Evolutionary conservation across 2,329 filamentous ascomycete species (phyloP).

Genomic region (Neurospora sp.): DNA sequence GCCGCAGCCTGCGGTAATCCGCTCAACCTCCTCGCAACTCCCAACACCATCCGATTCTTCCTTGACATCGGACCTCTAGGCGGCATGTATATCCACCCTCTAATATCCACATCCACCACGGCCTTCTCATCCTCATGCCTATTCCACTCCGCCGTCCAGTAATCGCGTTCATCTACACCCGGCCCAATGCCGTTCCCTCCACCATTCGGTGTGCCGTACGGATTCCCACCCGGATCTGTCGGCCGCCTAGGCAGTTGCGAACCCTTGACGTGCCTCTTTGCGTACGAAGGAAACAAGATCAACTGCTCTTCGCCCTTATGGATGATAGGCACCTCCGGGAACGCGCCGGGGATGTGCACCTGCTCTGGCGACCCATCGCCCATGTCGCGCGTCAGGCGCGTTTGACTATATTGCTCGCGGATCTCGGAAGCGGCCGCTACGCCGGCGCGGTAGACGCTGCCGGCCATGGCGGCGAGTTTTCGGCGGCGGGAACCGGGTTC

Average conservation of each 20-base stretch:
- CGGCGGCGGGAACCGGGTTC: conserved; percentile 65
- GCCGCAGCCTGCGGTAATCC: conserved; percentile 64
- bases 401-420: conserved; percentile 48
- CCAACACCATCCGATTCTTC: conserved; percentile 78
- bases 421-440: conserved; percentile 49
- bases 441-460: conserved; percentile 45
- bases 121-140: conserved; percentile 72
- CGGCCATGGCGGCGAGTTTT: conserved; percentile 60
- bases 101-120: conserved; percentile 85
- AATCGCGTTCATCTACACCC: conserved; percentile 53
- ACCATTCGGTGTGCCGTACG: neutral
- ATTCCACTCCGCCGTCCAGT: conserved; percentile 72
- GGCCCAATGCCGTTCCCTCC: conserved; percentile 21
- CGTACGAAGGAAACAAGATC: conserved; percentile 91
- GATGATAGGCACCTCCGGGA: conserved; percentile 75
- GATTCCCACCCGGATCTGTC: neutral
- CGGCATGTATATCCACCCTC: conserved; percentile 90
- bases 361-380: conserved; percentile 16
- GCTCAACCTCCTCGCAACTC: conserved; percentile 76
- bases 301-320: conserved; percentile 79
- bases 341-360: conserved; percentile 59
- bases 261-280: conserved; percentile 56
- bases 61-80: conserved; percentile 75
- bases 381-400: conserved; percentile 27
- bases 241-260: neutral